phyloP scores from a whole-genome alignment of 257 asterid genomes.

The Lavandula angustifolia region DNA sequence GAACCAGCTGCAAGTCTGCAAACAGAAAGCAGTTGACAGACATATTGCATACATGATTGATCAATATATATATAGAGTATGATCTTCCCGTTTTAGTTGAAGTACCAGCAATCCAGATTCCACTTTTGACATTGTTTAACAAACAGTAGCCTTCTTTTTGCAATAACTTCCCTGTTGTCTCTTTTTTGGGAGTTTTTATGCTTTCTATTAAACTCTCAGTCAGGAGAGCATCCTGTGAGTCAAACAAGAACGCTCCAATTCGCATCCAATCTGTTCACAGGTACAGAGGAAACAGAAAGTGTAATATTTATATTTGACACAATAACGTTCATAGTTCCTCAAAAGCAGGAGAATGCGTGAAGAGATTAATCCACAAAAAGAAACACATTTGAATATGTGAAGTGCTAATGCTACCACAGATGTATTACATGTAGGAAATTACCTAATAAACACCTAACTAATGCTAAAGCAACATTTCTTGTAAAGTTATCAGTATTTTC shows the following conservation, averaged over 20 bases:
- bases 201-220: constrained; percentile 58
- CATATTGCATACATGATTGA: background rate
- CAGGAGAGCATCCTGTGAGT: constrained; percentile 67
- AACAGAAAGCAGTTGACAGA: constrained; percentile 27
- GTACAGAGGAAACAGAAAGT: constrained; percentile 22
- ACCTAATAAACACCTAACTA: background rate
- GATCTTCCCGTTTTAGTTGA: constrained; percentile 12
- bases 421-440: background rate
- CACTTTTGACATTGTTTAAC: constrained; percentile 62
- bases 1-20: constrained; percentile 94
- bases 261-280: constrained; percentile 81
- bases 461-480: background rate
- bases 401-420: constrained; percentile 2
- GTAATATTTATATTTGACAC: constrained; percentile 15
- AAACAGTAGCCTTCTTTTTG: constrained; percentile 55
- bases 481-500: background rate
- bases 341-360: constrained; percentile 19
- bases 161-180: constrained; percentile 46
- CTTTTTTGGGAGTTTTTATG: constrained; percentile 43
- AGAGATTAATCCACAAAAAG: background rate
- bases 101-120: constrained; percentile 98
- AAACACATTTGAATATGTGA: constrained; percentile 7
- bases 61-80: constrained; percentile 6
- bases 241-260: constrained; percentile 78
- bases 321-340: constrained; percentile 3